These are phyloP conservation scores for Yamadazyma triangularis DNA, from an alignment of 1,139 yeast species.

Conservation along the genomic window DNA sequence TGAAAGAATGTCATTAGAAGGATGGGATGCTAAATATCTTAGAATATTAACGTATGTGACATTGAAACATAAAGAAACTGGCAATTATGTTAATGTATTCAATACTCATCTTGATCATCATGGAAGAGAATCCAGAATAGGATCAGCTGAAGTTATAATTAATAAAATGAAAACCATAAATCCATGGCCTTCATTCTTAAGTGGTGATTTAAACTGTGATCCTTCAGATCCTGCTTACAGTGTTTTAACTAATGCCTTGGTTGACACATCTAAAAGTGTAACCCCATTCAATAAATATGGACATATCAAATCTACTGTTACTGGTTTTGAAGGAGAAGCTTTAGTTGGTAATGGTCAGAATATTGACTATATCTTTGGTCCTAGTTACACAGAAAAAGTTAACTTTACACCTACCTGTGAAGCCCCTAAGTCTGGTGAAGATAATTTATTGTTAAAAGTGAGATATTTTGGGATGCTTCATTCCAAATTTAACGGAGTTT, in stretches of 20 bases:
- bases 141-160: slow-evolving; percentile 45
- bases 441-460: slow-evolving; percentile 18
- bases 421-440: slow-evolving; percentile 5
- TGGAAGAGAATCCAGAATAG: slow-evolving; percentile 43
- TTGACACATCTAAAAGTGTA: slow-evolving; percentile 25
- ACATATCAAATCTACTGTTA: slow-evolving; percentile 40
- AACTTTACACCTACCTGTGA: slow-evolving; percentile 17
- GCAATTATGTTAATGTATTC: slow-evolving; percentile 38
- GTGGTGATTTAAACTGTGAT: slow-evolving; percentile 54
- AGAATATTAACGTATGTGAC: slow-evolving; percentile 45
- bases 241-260: slow-evolving; percentile 25
- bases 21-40: slow-evolving; percentile 54
- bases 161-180: slow-evolving; percentile 34
- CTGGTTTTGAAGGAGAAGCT: slow-evolving; percentile 44
- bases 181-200: slow-evolving; percentile 37
- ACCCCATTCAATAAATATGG: slow-evolving; percentile 36
- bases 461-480: slow-evolving; percentile 43
- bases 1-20: slow-evolving; percentile 25
- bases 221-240: slow-evolving; percentile 46
- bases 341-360: slow-evolving; percentile 28
- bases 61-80: slow-evolving; percentile 24
- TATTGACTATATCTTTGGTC: slow-evolving; percentile 50
- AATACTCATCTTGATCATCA: slow-evolving; percentile 58
- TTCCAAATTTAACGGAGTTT: slow-evolving; percentile 38
- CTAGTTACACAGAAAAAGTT: slow-evolving; percentile 23